Evolutionary conservation across 208 protist species (phyloP).

Genomic region (Leptomonas pyrrhocoris): DNA sequence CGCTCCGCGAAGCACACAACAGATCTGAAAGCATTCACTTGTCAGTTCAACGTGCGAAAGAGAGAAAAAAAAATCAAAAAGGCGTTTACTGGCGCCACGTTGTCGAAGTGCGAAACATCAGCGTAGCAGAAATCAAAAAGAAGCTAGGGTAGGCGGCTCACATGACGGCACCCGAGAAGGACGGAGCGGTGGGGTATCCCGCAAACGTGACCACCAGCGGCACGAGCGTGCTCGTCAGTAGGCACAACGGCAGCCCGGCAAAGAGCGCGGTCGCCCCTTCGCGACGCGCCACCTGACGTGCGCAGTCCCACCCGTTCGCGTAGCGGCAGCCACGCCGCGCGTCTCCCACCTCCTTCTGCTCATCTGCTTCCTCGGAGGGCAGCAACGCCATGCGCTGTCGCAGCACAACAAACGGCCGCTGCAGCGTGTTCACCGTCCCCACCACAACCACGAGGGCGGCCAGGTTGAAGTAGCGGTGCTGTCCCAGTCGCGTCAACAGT

Average conservation of each 20-base stretch:
- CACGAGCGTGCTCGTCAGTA: constrained; percentile 26
- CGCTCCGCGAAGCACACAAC: too few species aligned
- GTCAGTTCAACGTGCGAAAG: too few species aligned
- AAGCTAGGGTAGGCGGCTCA: background rate
- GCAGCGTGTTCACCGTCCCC: constrained; percentile 30
- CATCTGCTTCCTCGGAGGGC: background rate
- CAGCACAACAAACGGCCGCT: constrained; percentile 50
- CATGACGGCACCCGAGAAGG: constrained; percentile 22
- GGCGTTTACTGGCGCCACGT: background rate
- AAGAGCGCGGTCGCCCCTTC: constrained; percentile 28
- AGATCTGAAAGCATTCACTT: too few species aligned
- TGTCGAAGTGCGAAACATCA: background rate
- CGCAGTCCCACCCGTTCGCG: constrained; percentile 30
- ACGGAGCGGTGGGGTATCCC: constrained; percentile 23
- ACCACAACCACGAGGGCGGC: constrained; percentile 25
- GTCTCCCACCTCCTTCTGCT: background rate
- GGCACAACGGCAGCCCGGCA: constrained; percentile 30
- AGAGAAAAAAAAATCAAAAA: constrained; percentile 4
- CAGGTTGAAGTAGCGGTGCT: constrained; percentile 22
- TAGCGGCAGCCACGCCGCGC: constrained; percentile 28
- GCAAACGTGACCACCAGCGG: constrained; percentile 31
- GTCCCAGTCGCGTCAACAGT: constrained; percentile 18
- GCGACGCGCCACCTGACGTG: constrained; percentile 14
- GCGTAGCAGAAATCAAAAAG: background rate
- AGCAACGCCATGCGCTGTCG: constrained; percentile 44